Base-by-base conservation (phyloP, 2,329 filamentous ascomycete genomes). In the Claviceps quebecensis region DNA sequence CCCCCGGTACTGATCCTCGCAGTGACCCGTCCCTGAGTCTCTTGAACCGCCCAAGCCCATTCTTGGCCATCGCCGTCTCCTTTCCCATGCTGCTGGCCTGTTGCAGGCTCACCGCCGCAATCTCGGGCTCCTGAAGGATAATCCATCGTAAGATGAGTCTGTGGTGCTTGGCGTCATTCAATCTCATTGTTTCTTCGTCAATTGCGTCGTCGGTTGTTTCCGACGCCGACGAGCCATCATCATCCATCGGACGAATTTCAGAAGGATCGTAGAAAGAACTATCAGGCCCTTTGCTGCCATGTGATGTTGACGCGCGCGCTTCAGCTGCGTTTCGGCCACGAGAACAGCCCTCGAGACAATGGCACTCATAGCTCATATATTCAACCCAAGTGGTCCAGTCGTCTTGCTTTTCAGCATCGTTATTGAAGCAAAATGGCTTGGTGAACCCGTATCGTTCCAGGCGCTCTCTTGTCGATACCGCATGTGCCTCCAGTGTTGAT, bases 381-480 rank as follows among this genome's bases (percentile, higher is more conserved):
- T 53, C 52, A 16, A 51, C 29, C 52, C 52, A 53, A 4, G 49
- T 51, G 8, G 48, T 51, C 48, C 49, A 53, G 26, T 51, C 46
- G 26, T 51, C 52, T 34, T 53, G 52, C 5, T 37, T 40, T 8
- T 26, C 17, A 1, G 39, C n/a, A 16, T 53, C 46, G 17, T 51
- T 13, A 23, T 51, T 19, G 13, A 53, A 49, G 36, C 19, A 19
- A 11, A 51, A 49, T 6, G 36, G 40, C 23, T 51, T 51, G 37
- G 40, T 53, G 19, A 51, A 53, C 1, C 52, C 52, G 14, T 37
- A 46, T 26, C 43, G 40, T 22, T 13, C 37, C 40, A 53, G 7
- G 4, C 49, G 52, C 19, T 45, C 14, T 43, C n/a, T 46, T 9
- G 46, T 49, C 16, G 36, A 43, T 17, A 41, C 45, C 14, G 38